phyloP scores from a whole-genome alignment of 179 eudicot species.

The Carnegiea gigantea region DNA sequence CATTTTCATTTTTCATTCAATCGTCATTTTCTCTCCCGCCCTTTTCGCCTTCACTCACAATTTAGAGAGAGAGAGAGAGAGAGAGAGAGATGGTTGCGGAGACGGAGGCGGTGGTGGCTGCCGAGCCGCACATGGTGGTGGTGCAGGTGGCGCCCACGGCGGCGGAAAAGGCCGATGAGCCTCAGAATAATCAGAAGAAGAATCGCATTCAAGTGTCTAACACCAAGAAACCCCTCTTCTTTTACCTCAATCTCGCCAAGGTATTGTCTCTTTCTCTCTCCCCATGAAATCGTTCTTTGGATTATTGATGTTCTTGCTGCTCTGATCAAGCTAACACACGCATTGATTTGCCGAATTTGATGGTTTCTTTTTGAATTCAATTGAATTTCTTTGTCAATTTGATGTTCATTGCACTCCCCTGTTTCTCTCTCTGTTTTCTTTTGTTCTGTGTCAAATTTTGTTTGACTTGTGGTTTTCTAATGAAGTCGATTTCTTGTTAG shows the following conservation, averaged over 20 bases:
- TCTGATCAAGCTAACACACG: background rate
- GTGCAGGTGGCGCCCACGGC: background rate
- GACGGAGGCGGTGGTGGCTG: conserved; percentile 21
- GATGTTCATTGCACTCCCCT: background rate
- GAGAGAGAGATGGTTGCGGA: conserved; percentile 8
- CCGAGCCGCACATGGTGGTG: conserved; percentile 12
- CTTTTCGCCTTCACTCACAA: background rate
- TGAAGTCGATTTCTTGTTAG: background rate
- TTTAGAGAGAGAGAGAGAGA: conserved; percentile 7
- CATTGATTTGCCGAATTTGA: background rate
- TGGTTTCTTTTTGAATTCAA: background rate
- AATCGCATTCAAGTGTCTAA: conserved; percentile 52
- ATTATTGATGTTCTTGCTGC: background rate
- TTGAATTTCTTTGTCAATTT: background rate
- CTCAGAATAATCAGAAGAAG: conserved; percentile 27
- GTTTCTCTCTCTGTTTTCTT: background rate
- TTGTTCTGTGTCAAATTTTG: background rate
- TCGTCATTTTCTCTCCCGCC: conserved; percentile 8
- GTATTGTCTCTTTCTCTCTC: conserved; percentile 7
- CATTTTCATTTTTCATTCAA: background rate
- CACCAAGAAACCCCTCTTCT: conserved; percentile 49
- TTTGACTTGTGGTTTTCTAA: background rate
- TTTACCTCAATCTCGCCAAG: conserved; percentile 53
- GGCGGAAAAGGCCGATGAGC: background rate
- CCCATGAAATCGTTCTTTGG: background rate